Evolutionary conservation across 1,139 yeast genomes (phyloP), one percentile per base, ranked within the genome.

Genomic region (Suhomyces guaymorum): DNA sequence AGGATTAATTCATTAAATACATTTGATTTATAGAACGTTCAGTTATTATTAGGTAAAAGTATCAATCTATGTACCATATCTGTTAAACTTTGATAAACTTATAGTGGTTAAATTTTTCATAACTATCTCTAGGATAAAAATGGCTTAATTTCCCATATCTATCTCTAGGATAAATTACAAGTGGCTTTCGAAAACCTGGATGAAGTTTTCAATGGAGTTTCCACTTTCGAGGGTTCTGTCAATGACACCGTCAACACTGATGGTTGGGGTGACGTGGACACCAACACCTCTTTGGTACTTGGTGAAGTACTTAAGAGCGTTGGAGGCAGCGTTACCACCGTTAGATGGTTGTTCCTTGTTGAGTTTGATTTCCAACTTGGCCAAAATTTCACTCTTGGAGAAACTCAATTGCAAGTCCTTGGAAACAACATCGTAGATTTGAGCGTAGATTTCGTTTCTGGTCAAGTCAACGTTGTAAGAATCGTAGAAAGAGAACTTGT

Each of bases 201-300:
- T 48, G 47, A 70, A 57, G 15, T 54, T 63, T 2, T 61, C 66
- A 12, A 52, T 52, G 21, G 63, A 65, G 12, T 57, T 41, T 5
- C 73, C 71, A 42, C 73, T 66, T 28, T 72, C 67, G 24, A 70
- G 52, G 5, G 58, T 38, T 35, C 56, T 59, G 38, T 59, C 61
- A 14, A 59, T 68, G 33, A 84, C 73, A 1, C 96, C 96, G 53
- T 87, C 76, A 32, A 88, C 63, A 20, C 76, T 62, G 11, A 86
- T 82, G 2, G 95, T 80, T n/a, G 97, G 97, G 2, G 94, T 84
- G 17, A 84, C 80, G 54, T 88, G 96, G 27, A 85, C 77, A 23
- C 94, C 88, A 27, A 80, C 78, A 40, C 86, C 87, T 54, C 96
- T 75, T 35, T 80, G 80, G 52, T 78, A 78, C 52, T 79, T 73